Conservation (phyloP, 257 asterid species). For the Gentiana macrophylla region DNA sequence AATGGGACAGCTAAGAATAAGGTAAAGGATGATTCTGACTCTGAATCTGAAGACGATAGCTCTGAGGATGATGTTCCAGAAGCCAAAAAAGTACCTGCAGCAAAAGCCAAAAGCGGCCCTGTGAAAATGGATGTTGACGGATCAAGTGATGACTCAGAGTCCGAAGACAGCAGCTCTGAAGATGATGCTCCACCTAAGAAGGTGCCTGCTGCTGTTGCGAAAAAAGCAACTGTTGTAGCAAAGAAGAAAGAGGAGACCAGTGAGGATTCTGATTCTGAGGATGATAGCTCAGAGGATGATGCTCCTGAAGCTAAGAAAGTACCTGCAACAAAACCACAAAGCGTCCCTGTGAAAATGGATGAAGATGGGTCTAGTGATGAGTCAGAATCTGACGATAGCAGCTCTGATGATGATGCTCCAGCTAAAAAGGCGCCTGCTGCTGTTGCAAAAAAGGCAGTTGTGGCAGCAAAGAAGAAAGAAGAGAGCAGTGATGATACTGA, state of each 20-base stretch:
- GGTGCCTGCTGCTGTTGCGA: conserved; percentile 12
- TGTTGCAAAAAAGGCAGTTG: conserved; percentile 7
- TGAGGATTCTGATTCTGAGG: conserved; percentile 21
- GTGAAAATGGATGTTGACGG: conserved; percentile 11
- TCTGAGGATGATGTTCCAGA: conserved; percentile 22
- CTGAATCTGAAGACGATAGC: conserved; percentile 24
- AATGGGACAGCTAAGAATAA: conserved; percentile 5
- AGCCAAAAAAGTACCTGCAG: conserved; percentile 17
- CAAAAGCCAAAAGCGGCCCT: conserved; percentile 15
- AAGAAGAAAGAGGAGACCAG: conserved; percentile 2
- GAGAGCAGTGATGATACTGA: no score
- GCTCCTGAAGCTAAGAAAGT: conserved; percentile 21
- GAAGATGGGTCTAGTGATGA: conserved; percentile 2
- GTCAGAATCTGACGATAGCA: conserved; percentile 5
- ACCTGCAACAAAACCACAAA: conserved; percentile 11
- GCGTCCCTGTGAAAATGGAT: conserved; percentile 16
- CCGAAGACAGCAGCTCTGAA: conserved; percentile 20
- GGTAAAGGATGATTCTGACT: conserved; percentile 31
- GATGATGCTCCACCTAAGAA: conserved; percentile 18
- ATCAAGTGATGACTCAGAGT: conserved; percentile 4
- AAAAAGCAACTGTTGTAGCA: not conserved
- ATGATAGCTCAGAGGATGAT: conserved; percentile 28
- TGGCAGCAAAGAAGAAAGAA: no score
- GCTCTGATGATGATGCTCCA: conserved; percentile 29
- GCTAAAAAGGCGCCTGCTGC: conserved; percentile 9